Evolutionary conservation across 2,329 filamentous ascomycete genomes (phyloP), one percentile per base, ranked within the genome.

Genomic region (Scytalidium lignicola): DNA sequence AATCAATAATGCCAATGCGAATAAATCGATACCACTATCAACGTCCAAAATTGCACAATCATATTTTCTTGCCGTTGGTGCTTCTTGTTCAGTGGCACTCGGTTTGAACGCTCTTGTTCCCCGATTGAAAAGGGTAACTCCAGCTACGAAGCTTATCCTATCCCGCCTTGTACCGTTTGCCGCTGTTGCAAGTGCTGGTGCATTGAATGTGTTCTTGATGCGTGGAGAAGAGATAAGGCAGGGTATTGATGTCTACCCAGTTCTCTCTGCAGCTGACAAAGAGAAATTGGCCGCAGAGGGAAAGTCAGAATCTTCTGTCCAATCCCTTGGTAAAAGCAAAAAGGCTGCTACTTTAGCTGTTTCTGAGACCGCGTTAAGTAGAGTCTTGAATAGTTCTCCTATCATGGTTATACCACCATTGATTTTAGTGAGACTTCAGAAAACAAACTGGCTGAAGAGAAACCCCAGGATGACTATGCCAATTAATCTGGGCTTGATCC

Each of bases 321-420:
- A 80, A 46, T 87, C 84, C 51, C 73, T 99, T 29, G 93, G 93
- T 56, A 92, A 89, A 76, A 91, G 86, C 66, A 87, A 85, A 66
- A 90, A 85, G 65, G 93, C 93, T 1, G 93, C 93, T 10, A 88
- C 84, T 22, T 70, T 97, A 18, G 93, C 93, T 10, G 93, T 99
- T 1, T 86, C 84, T 52, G 92, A 99, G 75, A 99, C 93, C 43
- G 93, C 93, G 2, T 74, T 95, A 42, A 93, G 88, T 58, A 83
- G 93, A 51, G 91, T 97, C 51, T 76, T 97, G 61, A 99, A 97
- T 69, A 88, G 90, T 52, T 95, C 88, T 12, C 93, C 93, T 10
- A 93, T 99, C 72, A 99, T 99, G 93, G 90, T 95, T 13, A 75
- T 99, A 42, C 93, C 93, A 40, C 90, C 93, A 19, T 74, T 99